Conservation (phyloP, 805 yeast genomes). For the Teunomyces lycoperdinae region DNA sequence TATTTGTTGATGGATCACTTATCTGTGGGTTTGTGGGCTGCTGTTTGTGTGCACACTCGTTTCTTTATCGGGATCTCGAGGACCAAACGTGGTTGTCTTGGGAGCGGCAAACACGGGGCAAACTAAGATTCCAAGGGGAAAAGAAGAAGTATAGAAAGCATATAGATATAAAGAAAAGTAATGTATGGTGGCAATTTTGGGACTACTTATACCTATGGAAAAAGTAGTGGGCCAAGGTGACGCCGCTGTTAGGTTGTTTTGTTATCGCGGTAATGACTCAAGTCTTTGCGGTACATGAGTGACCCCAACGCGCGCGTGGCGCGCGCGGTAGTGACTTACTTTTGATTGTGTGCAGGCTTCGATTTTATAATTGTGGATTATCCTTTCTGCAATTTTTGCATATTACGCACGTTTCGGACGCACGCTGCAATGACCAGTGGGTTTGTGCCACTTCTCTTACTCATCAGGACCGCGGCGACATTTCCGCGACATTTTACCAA, state of each 20-base stretch:
- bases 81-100: background rate
- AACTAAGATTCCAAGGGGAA: background rate
- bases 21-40: conserved; percentile 5
- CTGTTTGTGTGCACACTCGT: background rate
- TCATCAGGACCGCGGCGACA: background rate
- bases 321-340: background rate
- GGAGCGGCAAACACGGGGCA: background rate
- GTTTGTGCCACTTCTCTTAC: background rate
- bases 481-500: background rate
- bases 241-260: no score
- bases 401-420: no score
- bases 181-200: no score
- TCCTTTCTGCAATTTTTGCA: no score
- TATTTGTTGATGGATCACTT: conserved; percentile 4
- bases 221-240: no score
- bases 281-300: background rate
- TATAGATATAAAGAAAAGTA: no score
- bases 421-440: background rate
- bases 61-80: conserved; percentile 3
- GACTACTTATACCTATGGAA: no score
- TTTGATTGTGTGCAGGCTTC: no score
- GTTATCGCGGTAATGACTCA: no score
- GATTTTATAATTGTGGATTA: no score
- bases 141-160: background rate
- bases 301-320: background rate